Base-by-base conservation (phyloP, 768 basidiomycete genomes). In the Podaxis sp. region DNA sequence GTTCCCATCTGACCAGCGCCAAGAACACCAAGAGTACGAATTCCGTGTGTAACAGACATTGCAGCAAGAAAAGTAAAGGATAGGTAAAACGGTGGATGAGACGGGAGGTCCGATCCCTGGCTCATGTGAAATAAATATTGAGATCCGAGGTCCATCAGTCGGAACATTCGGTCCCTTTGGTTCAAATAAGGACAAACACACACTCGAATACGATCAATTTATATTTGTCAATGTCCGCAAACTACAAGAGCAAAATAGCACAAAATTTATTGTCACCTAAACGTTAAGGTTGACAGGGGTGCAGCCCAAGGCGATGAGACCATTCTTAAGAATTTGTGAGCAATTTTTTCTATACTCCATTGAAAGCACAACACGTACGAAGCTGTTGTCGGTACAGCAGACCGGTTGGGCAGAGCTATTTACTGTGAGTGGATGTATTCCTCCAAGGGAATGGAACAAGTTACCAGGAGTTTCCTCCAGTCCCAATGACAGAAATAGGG, bases 1-100 rank as follows among this genome's bases (percentile, higher is more conserved):
- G 91, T 85, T 64, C 95, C 95, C 90, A 91, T 92, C 70, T 93
- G 90, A 52, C 91, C 91, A 18, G 90, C 87, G 48, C 91, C 90
- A 37, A 95, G 79, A 63, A 95, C 85, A 23, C 90, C 93, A 0
- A 93, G 74, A 3, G 79, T 84, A 57, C 83, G 84, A 64, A 95
- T 86, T 50, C 89, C 90, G 67, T 93, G 91, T 18, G 80, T 76
- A 57, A 90, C 69, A 11, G 53, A 55, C 59, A 61, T 61, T 55
- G 60, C 14, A 40, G 14, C 44, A 21, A 32, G 14, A 48, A 50
- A 51, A 37, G 57, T 36, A 21, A 25, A 54, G 40, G 52, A 40
- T 57, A 54, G 51, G 55, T 38, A 32, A 44, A 32, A 52, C 58
- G 42, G 52, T 42, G 16, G 14, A 47, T 14, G 18, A 35, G 50